Percentiles rank a stretch among this genome's conserved stretches.
Conservation (phyloP, 2,329 filamentous ascomycete species). For the Colletotrichum sp. region DNA sequence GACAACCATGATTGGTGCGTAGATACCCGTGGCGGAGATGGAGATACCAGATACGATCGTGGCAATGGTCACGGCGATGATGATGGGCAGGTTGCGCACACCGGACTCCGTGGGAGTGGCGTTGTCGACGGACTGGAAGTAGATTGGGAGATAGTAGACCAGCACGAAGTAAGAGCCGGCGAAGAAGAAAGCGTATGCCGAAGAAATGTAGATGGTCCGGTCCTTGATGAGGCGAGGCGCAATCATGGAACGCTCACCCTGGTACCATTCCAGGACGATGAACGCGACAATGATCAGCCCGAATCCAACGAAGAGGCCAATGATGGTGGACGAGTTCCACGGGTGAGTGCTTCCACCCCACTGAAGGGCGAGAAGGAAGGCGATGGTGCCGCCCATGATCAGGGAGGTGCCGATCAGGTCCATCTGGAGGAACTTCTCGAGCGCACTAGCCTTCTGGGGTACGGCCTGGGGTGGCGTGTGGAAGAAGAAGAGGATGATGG, state of each 20-base stretch:
- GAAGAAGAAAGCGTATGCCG: conserved; percentile 46
- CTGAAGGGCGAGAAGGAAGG: conserved; percentile 51
- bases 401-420: conserved; percentile 50
- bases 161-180: conserved; percentile 48
- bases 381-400: conserved; percentile 49
- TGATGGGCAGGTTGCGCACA: conserved; percentile 50
- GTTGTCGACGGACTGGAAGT: conserved; percentile 48
- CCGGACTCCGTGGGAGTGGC: conserved; percentile 43
- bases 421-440: conserved; percentile 53
- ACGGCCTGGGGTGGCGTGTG: conserved; percentile 42
- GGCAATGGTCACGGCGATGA: conserved; percentile 46
- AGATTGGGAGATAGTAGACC: conserved; percentile 54
- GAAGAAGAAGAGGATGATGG: conserved; percentile 47
- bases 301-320: conserved; percentile 48
- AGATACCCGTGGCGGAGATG: conserved; percentile 45
- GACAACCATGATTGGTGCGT: conserved; percentile 50
- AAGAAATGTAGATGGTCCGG: conserved; percentile 42
- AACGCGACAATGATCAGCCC: conserved; percentile 39
- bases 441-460: conserved; percentile 38
- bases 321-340: conserved; percentile 46
- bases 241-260: conserved; percentile 52
- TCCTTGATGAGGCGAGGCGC: conserved; percentile 41
- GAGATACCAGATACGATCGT: conserved; percentile 43
- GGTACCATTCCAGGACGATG: conserved; percentile 40
- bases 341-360: conserved; percentile 49